Conservation (phyloP, 768 basidiomycete species). For the Clavaria fumosa region DNA sequence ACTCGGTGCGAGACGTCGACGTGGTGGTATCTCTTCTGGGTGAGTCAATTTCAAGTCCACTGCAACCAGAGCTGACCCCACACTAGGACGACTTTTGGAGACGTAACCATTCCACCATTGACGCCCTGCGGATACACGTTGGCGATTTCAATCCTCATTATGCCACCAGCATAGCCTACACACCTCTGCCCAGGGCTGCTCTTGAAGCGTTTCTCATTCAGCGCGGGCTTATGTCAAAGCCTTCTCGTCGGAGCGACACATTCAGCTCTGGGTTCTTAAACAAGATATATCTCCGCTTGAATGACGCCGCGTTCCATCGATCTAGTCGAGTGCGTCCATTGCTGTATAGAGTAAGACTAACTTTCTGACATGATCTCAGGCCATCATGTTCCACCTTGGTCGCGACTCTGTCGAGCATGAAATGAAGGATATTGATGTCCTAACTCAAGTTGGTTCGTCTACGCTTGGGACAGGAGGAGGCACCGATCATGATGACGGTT, state of each 20-base stretch:
- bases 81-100: slow-evolving; percentile 75
- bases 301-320: slow-evolving; percentile 45
- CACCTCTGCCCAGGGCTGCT: slow-evolving; percentile 45
- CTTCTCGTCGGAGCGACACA: slow-evolving; percentile 28
- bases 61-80: not conserved
- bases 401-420: slow-evolving; percentile 34
- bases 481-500: slow-evolving; percentile 51
- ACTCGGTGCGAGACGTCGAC: slow-evolving; percentile 32
- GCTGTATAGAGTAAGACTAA: not conserved
- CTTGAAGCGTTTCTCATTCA: slow-evolving; percentile 51
- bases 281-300: slow-evolving; percentile 55
- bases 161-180: slow-evolving; percentile 56
- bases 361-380: slow-evolving; percentile 21
- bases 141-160: slow-evolving; percentile 60
- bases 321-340: slow-evolving; percentile 30
- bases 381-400: slow-evolving; percentile 49
- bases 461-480: slow-evolving; percentile 53
- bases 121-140: slow-evolving; percentile 30
- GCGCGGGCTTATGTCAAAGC: slow-evolving; percentile 38
- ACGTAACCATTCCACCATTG: slow-evolving; percentile 45
- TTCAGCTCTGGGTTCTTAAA: slow-evolving; percentile 56
- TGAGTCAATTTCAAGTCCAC: slow-evolving; percentile 16
- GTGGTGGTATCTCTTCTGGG: slow-evolving; percentile 79
- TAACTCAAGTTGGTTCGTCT: slow-evolving; percentile 34
- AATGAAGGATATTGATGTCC: slow-evolving; percentile 47